Evolutionary conservation across 2,329 filamentous ascomycete genomes (phyloP).

Genomic region (Neobulgaria alba): DNA sequence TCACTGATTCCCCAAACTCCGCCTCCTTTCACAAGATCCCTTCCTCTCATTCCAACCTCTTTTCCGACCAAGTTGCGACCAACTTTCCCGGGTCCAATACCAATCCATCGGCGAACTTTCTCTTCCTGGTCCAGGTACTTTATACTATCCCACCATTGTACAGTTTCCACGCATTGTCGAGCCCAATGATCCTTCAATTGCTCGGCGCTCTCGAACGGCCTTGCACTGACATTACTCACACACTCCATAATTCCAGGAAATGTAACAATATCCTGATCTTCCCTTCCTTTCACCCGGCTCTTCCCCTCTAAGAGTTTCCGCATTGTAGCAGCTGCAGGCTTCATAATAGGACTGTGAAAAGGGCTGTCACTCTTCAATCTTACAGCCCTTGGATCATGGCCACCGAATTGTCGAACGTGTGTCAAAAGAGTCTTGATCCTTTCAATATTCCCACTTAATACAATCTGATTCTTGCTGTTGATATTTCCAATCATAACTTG

Average conservation of each 20-base stretch:
- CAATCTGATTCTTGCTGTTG: conserved; percentile 94
- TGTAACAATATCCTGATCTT: conserved; percentile 56
- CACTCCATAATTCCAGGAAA: conserved; percentile 72
- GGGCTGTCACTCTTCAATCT: conserved; percentile 79
- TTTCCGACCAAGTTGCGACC: conserved; percentile 90
- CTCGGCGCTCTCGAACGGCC: conserved; percentile 64
- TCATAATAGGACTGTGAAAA: conserved; percentile 90
- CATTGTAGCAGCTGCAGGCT: conserved; percentile 71
- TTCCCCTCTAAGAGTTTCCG: conserved; percentile 53
- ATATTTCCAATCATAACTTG: conserved; percentile 89
- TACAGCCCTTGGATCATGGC: conserved; percentile 84
- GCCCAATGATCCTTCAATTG: conserved; percentile 74
- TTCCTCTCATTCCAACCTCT: conserved; percentile 78
- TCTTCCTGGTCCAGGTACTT: conserved; percentile 78
- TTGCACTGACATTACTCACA: conserved; percentile 77
- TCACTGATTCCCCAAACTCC: conserved; percentile 89
- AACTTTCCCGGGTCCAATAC: conserved; percentile 89
- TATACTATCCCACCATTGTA: conserved; percentile 91
- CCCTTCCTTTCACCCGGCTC: conserved; percentile 43
- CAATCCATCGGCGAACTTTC: conserved; percentile 77
- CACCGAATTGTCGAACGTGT: conserved; percentile 80
- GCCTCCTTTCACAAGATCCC: conserved; percentile 73
- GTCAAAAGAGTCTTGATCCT: conserved; percentile 73
- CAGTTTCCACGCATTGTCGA: conserved; percentile 80
- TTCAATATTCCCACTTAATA: conserved; percentile 78